phyloP scores from a whole-genome alignment of 441 rosid genomes.

The Populus hybrid region DNA sequence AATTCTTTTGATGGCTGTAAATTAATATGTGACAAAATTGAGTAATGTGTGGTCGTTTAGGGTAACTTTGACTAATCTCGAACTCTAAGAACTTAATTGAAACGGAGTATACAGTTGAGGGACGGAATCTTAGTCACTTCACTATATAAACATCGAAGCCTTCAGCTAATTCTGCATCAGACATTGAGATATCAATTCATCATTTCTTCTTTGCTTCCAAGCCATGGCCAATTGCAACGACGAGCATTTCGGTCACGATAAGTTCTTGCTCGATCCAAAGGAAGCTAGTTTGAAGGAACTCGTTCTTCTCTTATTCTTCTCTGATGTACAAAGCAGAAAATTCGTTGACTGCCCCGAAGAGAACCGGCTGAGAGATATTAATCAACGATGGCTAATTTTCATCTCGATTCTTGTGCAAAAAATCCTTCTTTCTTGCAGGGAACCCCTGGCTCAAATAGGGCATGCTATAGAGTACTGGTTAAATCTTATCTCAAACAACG shows the following conservation, averaged over 20 bases:
- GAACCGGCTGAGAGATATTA: constrained; percentile 20
- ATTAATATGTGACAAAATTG: background rate
- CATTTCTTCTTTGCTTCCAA: constrained; percentile 15
- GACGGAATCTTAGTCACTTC: background rate
- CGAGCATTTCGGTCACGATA: background rate
- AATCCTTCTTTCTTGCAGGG: constrained; percentile 27
- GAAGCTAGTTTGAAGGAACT: constrained; percentile 48
- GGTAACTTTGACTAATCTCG: background rate
- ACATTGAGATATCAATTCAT: background rate
- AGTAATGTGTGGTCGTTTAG: background rate
- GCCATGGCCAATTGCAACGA: constrained; percentile 19
- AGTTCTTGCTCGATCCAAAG: constrained; percentile 40
- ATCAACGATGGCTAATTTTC: constrained; percentile 67
- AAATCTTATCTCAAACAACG: constrained; percentile 49
- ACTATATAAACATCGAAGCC: background rate
- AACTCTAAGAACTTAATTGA: background rate
- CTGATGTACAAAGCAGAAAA: constrained; percentile 29
- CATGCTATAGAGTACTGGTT: constrained; percentile 36
- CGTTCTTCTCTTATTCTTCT: constrained; percentile 36
- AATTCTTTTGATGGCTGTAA: background rate
- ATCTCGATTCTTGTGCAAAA: constrained; percentile 50
- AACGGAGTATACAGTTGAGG: background rate
- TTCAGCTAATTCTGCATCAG: background rate
- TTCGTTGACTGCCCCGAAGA: constrained; percentile 37
- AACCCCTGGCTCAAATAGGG: constrained; percentile 40